Conservation (phyloP, 1,284 basidiomycete genomes). For the Athelia psychrophila region DNA sequence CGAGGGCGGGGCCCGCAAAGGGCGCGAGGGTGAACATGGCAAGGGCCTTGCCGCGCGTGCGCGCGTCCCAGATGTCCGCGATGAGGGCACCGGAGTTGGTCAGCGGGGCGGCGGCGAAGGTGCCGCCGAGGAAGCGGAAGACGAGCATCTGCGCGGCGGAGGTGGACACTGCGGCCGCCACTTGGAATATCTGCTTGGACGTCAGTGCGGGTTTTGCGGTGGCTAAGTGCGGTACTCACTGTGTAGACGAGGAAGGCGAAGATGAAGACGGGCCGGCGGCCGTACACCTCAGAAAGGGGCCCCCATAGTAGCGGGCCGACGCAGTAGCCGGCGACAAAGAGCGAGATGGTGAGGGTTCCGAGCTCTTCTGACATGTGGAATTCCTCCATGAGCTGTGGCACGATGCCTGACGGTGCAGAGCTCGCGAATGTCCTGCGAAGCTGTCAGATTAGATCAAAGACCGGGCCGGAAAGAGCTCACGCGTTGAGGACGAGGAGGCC, state of each 20-base stretch:
- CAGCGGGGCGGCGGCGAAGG: constrained; percentile 48
- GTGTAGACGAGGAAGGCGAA: constrained; percentile 64
- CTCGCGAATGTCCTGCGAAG: constrained; percentile 53
- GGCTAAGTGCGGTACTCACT: constrained; percentile 24
- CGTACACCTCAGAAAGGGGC: constrained; percentile 49
- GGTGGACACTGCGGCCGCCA: constrained; percentile 54
- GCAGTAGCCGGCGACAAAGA: constrained; percentile 56
- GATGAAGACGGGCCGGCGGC: constrained; percentile 67
- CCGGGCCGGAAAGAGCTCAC: constrained; percentile 22
- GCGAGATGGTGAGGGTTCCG: constrained; percentile 42
- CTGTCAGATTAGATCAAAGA: not conserved
- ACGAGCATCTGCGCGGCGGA: constrained; percentile 62
- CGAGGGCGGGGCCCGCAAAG: constrained; percentile 40
- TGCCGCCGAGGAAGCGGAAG: constrained; percentile 68
- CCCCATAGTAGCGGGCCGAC: constrained; percentile 67
- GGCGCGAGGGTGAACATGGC: constrained; percentile 55
- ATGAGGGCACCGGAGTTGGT: constrained; percentile 54
- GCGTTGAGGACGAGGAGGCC: constrained; percentile 70
- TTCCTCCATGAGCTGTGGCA: constrained; percentile 41
- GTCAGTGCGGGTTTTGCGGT: not conserved
- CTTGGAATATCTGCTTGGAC: constrained; percentile 47
- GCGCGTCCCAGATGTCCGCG: constrained; percentile 67
- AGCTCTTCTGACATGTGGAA: constrained; percentile 58
- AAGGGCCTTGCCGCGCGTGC: constrained; percentile 66
- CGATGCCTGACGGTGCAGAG: constrained; percentile 52